Evolutionary conservation across 345 rosid species (phyloP), one percentile per base, ranked within the genome.

Genomic region (Gossypium mustelinum): DNA sequence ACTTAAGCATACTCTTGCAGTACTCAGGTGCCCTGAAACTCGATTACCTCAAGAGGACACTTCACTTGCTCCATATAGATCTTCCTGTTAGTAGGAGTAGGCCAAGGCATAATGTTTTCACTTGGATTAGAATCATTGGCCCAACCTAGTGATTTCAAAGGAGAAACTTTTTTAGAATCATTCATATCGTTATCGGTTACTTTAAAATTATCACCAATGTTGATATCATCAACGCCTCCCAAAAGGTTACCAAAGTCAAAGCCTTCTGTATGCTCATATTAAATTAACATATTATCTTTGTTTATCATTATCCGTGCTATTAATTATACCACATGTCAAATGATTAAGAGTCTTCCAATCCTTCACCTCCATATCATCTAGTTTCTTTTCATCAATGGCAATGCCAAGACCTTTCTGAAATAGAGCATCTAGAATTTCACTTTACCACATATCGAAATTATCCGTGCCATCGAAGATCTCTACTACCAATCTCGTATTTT

Each of bases 181-280:
- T 85, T 83, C 87, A 91, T 82, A 81, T 95, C 99, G 52, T 88
- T 85, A 6, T 91, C 92, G n/a, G 98, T 94, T 77, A 92, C 95
- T 78, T 91, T 92, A 76, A 82, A 81, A 67, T 85, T 87, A 77
- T 83, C 74, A 85, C 85, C 87, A 73, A 63, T 73, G 48, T 76
- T 89, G 70, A 84, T 63, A 82, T 89, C 86, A 82, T 85, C 94
- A 27, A 71, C 70, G 78, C 66, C 77, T 45, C 85, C 86, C n/a
- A 79, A 76, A 76, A 89, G 83, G 76, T 77, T 83, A 76, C 83
- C 76, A 50, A 89, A 70, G 74, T 86, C 83, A 63, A 85, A 73
- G 78, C 71, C 82, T 72, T 78, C 74, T 5, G 68, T 76, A 48
- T 76, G 79, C 44, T 82, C 86, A 73, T 77, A 79, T 27, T 79